Evolutionary conservation across 331 rosid genomes (phyloP).

Genomic region (Phaseolus coccineus): DNA sequence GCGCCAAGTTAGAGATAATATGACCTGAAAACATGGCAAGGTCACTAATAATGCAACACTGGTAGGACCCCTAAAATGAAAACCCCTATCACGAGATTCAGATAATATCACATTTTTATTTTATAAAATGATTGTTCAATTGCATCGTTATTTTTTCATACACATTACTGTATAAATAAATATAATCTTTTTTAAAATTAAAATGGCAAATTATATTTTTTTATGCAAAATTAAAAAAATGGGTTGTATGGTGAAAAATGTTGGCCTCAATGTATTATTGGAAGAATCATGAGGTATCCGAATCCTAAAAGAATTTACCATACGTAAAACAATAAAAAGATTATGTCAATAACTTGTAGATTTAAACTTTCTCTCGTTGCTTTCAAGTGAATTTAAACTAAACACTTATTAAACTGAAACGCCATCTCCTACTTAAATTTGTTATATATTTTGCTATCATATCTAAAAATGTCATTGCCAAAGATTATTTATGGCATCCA

Average conservation of each 20-base stretch:
- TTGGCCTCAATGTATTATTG: too few relatives aligned
- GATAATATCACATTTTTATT: not conserved
- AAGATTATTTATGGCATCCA: not conserved
- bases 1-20: slow-evolving; percentile 33
- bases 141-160: not conserved
- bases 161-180: too few relatives aligned
- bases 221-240: not conserved
- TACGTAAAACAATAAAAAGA: too few relatives aligned
- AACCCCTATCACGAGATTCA: not conserved
- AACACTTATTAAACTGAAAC: not conserved
- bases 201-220: not conserved
- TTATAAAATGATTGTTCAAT: not conserved
- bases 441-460: too few relatives aligned
- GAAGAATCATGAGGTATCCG: too few relatives aligned
- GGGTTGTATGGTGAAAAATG: too few relatives aligned
- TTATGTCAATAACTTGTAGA: not conserved
- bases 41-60: slow-evolving; percentile 38
- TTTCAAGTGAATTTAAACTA: not conserved
- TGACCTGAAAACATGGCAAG: slow-evolving; percentile 24
- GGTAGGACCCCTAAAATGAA: slow-evolving; percentile 22
- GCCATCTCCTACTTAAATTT: not conserved
- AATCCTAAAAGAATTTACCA: too few relatives aligned
- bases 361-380: too few relatives aligned
- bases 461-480: too few relatives aligned
- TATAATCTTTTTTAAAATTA: not conserved